Percentiles rank a stretch among this genome's conserved stretches.
These are phyloP conservation scores for Sporisorium iseilematis-ciliati DNA, from an alignment of 1,284 basidiomycete species.

Conservation along the genomic window DNA sequence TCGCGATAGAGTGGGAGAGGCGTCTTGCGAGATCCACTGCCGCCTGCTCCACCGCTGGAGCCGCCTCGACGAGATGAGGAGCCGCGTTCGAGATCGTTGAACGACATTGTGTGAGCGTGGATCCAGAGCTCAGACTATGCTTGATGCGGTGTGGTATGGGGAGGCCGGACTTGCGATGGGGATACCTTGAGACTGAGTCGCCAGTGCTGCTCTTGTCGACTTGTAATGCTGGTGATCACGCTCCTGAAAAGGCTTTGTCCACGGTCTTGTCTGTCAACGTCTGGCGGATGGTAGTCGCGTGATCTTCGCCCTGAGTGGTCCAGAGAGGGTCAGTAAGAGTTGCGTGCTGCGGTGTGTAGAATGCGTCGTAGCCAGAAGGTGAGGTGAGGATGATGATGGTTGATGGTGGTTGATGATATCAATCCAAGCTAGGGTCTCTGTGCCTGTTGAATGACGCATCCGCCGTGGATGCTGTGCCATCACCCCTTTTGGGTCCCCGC, in stretches of 20 bases:
- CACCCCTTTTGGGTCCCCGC: conserved; percentile 14
- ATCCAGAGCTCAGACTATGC: background rate
- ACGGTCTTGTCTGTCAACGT: background rate
- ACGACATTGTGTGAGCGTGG: conserved; percentile 70
- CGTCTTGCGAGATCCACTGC: conserved; percentile 35
- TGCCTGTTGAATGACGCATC: conserved; percentile 48
- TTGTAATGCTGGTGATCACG: background rate
- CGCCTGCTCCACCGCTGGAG: conserved; percentile 28
- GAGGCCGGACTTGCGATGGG: background rate
- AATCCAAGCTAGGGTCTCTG: conserved; percentile 3
- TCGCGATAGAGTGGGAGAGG: conserved; percentile 51
- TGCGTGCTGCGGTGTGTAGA: too few relatives aligned
- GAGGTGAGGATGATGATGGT: background rate
- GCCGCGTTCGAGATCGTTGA: conserved; percentile 73
- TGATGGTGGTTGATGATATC: conserved; percentile 8
- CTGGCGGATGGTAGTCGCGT: background rate
- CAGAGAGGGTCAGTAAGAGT: background rate
- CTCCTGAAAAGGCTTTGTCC: background rate
- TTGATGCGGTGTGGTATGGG: background rate
- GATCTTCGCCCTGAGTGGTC: background rate
- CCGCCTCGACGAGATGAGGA: conserved; percentile 28
- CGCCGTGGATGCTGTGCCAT: conserved; percentile 5
- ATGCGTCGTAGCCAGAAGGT: background rate
- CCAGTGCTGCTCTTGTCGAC: background rate
- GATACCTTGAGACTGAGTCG: background rate